Evolutionary conservation across 2,329 filamentous ascomycete species (phyloP).

Genomic region (Nemania abortiva): DNA sequence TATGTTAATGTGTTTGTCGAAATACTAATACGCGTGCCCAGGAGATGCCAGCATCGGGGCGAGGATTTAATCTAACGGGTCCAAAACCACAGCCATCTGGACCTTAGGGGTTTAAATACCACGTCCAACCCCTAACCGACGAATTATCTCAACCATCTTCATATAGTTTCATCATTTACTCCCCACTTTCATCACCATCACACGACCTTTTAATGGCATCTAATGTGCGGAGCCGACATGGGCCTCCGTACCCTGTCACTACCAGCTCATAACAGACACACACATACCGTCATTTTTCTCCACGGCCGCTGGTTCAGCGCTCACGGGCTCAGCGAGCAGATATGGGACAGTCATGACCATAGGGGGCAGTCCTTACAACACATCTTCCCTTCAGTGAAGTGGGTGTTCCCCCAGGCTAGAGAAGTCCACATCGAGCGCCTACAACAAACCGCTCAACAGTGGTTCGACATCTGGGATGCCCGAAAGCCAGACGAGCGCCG

Average conservation of each 20-base stretch:
- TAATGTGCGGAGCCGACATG: constrained; percentile 28
- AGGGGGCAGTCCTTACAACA: constrained; percentile 52
- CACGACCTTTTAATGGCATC: no score
- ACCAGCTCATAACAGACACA: constrained; percentile 48
- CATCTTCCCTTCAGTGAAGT: constrained; percentile 60
- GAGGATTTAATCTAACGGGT: no score
- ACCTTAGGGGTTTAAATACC: no score
- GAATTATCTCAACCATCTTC: not conserved
- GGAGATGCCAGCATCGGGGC: constrained; percentile 6
- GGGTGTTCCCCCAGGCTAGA: constrained; percentile 63
- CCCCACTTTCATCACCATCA: not conserved
- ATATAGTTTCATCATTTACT: no score
- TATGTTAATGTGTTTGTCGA: not conserved
- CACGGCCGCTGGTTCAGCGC: constrained; percentile 58
- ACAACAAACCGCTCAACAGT: constrained; percentile 54
- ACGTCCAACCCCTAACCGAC: not conserved
- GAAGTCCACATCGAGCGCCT: constrained; percentile 46
- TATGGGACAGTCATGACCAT: constrained; percentile 51
- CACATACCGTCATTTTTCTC: constrained; percentile 58
- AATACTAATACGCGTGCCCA: constrained; percentile 1
- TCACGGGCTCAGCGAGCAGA: constrained; percentile 49
- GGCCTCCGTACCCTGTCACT: constrained; percentile 28
- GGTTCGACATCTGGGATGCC: constrained; percentile 64
- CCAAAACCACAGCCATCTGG: no score
- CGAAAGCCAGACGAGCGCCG: constrained; percentile 55